Percentiles rank a stretch among this genome's conserved stretches.
These are phyloP conservation scores for Dipteronia dyeriana DNA, from an alignment of 345 rosid genomes.

Conservation along the genomic window DNA sequence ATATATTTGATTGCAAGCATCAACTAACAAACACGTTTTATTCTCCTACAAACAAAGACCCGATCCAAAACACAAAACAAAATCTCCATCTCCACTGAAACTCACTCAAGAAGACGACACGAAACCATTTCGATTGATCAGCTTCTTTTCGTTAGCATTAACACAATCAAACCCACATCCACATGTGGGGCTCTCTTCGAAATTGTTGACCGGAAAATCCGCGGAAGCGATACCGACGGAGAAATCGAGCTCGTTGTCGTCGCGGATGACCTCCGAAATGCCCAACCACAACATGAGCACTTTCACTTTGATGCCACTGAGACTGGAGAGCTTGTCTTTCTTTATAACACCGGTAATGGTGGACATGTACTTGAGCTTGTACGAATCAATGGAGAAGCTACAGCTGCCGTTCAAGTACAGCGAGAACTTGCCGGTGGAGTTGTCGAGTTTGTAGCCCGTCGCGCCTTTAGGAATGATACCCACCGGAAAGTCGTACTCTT, in stretches of 20 bases:
- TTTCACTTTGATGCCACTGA: constrained; percentile 51
- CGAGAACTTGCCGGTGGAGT: constrained; percentile 41
- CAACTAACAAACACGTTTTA: no score
- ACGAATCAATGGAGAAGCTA: constrained; percentile 40
- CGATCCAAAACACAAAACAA: not conserved
- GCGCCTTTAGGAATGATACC: constrained; percentile 48
- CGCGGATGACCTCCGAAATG: constrained; percentile 46
- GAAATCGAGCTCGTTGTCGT: constrained; percentile 45
- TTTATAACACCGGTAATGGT: constrained; percentile 38
- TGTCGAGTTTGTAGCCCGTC: constrained; percentile 37
- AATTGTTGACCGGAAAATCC: constrained; percentile 46
- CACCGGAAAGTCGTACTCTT: constrained; percentile 35
- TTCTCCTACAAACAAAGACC: no score
- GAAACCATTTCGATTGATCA: not conserved
- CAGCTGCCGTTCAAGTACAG: constrained; percentile 37
- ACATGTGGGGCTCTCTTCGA: constrained; percentile 43
- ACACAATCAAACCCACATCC: constrained; percentile 52
- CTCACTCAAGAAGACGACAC: constrained; percentile 20
- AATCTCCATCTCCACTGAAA: not conserved
- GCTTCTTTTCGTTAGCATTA: constrained; percentile 3
- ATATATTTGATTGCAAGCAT: no score
- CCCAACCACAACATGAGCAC: constrained; percentile 58
- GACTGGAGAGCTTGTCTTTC: constrained; percentile 36
- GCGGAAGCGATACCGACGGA: constrained; percentile 68
- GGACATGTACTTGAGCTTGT: constrained; percentile 47